A percentile compares a stretch with the other conserved stretches of the same genome.
Evolutionary conservation across 2,329 filamentous ascomycete genomes (phyloP).

Genomic region (Rutstroemia sp.): DNA sequence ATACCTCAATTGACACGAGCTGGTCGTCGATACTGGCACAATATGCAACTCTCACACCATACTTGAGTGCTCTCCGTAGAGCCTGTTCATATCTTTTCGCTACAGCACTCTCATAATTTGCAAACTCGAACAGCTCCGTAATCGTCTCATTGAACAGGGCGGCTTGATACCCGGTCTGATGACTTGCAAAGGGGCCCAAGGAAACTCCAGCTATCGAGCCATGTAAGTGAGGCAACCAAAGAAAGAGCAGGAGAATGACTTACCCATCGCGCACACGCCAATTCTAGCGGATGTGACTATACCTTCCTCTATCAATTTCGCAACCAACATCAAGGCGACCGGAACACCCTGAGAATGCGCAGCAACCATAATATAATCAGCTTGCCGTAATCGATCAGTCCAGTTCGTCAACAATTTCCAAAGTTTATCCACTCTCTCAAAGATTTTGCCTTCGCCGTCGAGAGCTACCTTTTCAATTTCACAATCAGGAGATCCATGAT

Average conservation of each 20-base stretch:
- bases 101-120: constrained; percentile 70
- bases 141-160: constrained; percentile 77
- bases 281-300: constrained; percentile 71
- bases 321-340: constrained; percentile 84
- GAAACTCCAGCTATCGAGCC: constrained; percentile 75
- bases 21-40: constrained; percentile 96
- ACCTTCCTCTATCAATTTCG: constrained; percentile 85
- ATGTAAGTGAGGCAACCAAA: neutral
- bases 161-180: constrained; percentile 8
- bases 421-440: constrained; percentile 79
- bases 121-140: constrained; percentile 93
- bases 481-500: constrained; percentile 62
- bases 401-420: constrained; percentile 95
- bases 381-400: constrained; percentile 81
- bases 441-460: constrained; percentile 89
- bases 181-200: constrained; percentile 70
- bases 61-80: constrained; percentile 64
- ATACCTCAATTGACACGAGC: constrained; percentile 80
- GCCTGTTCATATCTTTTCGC: constrained; percentile 74
- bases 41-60: constrained; percentile 78
- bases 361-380: constrained; percentile 85
- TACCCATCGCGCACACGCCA: constrained; percentile 73
- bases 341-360: constrained; percentile 96
- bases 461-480: constrained; percentile 91
- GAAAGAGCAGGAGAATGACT: constrained; percentile 16